These are phyloP conservation scores for Salix brachista DNA, from an alignment of 345 rosid species.

Conservation along the genomic window DNA sequence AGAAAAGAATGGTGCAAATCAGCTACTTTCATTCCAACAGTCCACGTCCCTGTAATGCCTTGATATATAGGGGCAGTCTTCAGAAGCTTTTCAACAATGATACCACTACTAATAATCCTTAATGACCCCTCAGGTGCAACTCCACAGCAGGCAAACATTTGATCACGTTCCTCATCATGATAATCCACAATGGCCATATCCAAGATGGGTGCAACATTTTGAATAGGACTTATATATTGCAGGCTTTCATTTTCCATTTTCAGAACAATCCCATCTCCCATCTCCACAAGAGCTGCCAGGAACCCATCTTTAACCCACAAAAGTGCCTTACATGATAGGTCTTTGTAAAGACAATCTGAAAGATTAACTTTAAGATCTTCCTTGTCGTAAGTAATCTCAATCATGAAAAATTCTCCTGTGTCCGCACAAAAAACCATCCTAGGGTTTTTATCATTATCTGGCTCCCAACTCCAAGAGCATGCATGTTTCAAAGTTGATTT, in stretches of 20 bases:
- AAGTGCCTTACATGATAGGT: slow-evolving; percentile 73
- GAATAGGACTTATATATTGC: slow-evolving; percentile 53
- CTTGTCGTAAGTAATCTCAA: slow-evolving; percentile 53
- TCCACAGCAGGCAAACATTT: slow-evolving; percentile 95
- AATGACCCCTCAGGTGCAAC: slow-evolving; percentile 95
- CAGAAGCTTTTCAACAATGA: slow-evolving; percentile 74
- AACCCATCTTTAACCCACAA: slow-evolving; percentile 87
- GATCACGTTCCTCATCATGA: slow-evolving; percentile 84
- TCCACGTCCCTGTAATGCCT: slow-evolving; percentile 93
- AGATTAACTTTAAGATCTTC: slow-evolving; percentile 51
- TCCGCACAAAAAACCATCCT: slow-evolving; percentile 78
- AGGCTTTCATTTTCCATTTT: slow-evolving; percentile 69
- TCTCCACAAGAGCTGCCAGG: slow-evolving; percentile 75
- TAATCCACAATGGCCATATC: slow-evolving; percentile 83
- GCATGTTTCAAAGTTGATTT: slow-evolving; percentile 55
- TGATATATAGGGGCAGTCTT: slow-evolving; percentile 85
- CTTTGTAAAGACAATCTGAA: slow-evolving; percentile 79
- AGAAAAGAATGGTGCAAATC: slow-evolving; percentile 89
- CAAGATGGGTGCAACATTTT: slow-evolving; percentile 87
- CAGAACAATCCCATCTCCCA: slow-evolving; percentile 90
- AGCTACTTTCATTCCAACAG: slow-evolving; percentile 63
- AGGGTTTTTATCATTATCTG: slow-evolving; percentile 50
- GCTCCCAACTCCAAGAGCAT: slow-evolving; percentile 96
- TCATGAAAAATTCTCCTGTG: slow-evolving; percentile 80
- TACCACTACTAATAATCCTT: slow-evolving; percentile 83